phyloP scores from a whole-genome alignment of 2,329 filamentous ascomycete species.

The Arthrobotrys pseudoclavata region DNA sequence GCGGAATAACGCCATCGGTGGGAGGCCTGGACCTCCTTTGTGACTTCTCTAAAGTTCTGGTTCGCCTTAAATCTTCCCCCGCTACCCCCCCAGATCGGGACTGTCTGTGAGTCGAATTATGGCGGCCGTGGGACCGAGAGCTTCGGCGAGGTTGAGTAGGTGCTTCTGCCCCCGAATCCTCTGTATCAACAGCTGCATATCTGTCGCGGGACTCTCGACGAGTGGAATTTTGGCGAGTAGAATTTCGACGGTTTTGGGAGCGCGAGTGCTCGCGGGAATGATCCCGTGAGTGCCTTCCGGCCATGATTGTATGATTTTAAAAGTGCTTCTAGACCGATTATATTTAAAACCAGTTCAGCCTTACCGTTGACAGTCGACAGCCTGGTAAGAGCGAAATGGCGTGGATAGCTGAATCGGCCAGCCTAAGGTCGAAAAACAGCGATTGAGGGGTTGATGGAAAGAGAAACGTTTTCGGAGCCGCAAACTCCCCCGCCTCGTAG shows the following conservation, averaged over 20 bases:
- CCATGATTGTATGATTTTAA: constrained; percentile 9
- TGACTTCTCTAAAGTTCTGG: constrained; percentile 29
- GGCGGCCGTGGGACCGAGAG: constrained; percentile 37
- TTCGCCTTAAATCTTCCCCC: constrained; percentile 30
- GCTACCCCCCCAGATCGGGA: constrained; percentile 10
- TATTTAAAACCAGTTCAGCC: constrained; percentile 15
- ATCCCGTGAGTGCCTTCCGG: constrained; percentile 38
- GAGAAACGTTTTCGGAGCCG: not conserved
- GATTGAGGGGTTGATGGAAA: constrained; percentile 10
- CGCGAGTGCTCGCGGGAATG: constrained; percentile 37
- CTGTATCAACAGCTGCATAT: constrained; percentile 21
- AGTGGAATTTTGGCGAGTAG: constrained; percentile 39
- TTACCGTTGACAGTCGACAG: not conserved
- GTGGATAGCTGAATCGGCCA: constrained; percentile 16
- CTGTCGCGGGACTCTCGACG: constrained; percentile 39
- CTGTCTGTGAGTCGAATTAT: constrained; percentile 31
- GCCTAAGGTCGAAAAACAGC: constrained; percentile 5
- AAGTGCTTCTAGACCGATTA: not conserved
- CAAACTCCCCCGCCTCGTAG: not conserved
- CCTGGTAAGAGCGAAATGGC: constrained; percentile 20
- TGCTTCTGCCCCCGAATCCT: constrained; percentile 7
- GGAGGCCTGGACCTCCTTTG: constrained; percentile 28
- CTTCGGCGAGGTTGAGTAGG: constrained; percentile 8
- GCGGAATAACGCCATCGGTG: constrained; percentile 46
- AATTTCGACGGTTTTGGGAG: constrained; percentile 42